Percentiles rank a stretch among this genome's conserved stretches.
Evolutionary conservation across 495 filamentous ascomycete genomes (phyloP).

Genomic region (Neurospora tetraspora): DNA sequence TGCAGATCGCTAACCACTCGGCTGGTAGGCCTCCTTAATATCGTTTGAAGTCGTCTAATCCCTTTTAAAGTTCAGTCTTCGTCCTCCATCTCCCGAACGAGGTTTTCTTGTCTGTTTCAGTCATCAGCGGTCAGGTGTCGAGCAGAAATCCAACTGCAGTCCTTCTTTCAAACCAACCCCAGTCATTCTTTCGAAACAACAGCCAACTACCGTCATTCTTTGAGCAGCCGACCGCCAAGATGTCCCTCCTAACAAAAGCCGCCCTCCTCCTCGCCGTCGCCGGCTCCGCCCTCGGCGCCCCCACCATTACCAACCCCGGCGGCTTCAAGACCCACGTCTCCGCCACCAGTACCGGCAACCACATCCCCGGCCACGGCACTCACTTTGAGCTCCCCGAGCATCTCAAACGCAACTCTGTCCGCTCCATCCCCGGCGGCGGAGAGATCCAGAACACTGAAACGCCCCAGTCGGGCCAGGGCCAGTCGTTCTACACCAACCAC

Average conservation of each 20-base stretch:
- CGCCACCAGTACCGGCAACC: background rate
- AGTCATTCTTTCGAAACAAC: background rate
- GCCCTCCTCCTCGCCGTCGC: background rate
- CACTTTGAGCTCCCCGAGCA: background rate
- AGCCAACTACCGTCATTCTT: background rate
- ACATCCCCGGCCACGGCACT: background rate
- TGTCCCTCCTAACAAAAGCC: background rate
- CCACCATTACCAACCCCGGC: background rate
- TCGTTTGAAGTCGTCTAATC: background rate
- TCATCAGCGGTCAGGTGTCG: background rate
- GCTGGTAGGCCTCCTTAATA: background rate
- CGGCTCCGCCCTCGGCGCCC: background rate
- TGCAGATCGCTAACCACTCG: background rate
- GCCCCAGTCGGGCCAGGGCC: background rate
- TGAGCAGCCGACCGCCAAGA: background rate
- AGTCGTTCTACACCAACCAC: background rate
- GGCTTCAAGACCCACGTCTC: background rate
- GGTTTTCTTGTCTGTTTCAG: background rate
- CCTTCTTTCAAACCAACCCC: background rate
- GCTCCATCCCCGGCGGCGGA: background rate
- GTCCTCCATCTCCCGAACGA: background rate
- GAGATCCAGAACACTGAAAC: background rate
- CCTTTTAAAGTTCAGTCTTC: background rate
- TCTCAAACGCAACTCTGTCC: background rate
- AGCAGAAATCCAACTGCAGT: background rate